A percentile compares a stretch with the other conserved stretches of the same genome.
Conservation (phyloP, 2,329 filamentous ascomycete species). For the Graphilbum fragrans region DNA sequence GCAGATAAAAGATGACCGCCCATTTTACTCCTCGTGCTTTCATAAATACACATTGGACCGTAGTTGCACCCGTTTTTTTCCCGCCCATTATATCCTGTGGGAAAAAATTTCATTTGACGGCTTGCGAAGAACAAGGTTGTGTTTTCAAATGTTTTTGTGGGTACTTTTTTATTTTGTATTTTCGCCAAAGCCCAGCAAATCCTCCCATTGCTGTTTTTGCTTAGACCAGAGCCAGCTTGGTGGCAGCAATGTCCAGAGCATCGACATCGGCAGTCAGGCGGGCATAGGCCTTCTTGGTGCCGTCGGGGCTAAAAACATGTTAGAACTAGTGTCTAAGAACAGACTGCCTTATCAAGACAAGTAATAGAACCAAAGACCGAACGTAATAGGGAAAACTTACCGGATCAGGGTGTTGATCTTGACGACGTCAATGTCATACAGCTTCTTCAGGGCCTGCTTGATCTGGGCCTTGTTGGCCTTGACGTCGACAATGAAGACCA, state of each 20-base stretch:
- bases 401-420: conserved; percentile 99
- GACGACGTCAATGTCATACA: conserved; percentile 94
- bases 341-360: background rate
- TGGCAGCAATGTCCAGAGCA: conserved; percentile 97
- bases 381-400: conserved; percentile 33
- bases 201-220: background rate
- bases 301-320: conserved; percentile 58
- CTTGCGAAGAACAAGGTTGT: background rate
- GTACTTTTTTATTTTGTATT: conserved; percentile 1
- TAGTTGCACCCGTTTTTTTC: background rate
- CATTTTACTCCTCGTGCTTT: background rate
- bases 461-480: conserved; percentile 99
- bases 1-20: background rate
- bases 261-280: conserved; percentile 93
- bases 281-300: conserved; percentile 97
- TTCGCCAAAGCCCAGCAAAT: no score
- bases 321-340: background rate
- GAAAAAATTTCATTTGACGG: background rate
- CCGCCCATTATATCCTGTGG: background rate
- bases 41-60: background rate
- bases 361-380: background rate
- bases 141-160: background rate
- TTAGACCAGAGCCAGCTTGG: conserved; percentile 98
- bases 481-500: conserved; percentile 93
- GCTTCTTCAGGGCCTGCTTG: conserved; percentile 95